Evolutionary conservation across 345 rosid genomes (phyloP).

Genomic region (Syzygium grande): DNA sequence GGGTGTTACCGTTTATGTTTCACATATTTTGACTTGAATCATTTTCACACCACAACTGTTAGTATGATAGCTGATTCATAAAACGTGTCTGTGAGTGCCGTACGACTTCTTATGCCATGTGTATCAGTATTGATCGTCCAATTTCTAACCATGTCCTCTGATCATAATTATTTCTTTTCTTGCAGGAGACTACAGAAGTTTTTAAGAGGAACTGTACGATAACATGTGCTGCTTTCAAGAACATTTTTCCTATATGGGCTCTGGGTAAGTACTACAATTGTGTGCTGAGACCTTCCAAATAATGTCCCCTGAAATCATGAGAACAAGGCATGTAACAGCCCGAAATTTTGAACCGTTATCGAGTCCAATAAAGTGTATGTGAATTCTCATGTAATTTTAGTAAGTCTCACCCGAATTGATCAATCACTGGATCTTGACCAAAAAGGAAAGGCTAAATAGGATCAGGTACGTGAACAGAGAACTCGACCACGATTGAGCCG

Average conservation of each 20-base stretch:
- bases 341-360: too few species aligned
- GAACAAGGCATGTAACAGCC: neutral
- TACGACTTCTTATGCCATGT: neutral
- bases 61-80: neutral
- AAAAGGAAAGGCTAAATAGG: too few species aligned
- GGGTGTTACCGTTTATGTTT: neutral
- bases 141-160: neutral
- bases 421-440: too few species aligned
- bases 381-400: too few species aligned
- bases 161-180: neutral
- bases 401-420: too few species aligned
- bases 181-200: constrained; percentile 1
- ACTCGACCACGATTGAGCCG: too few species aligned
- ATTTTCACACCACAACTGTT: neutral
- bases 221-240: neutral
- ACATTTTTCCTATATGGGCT: constrained; percentile 8
- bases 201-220: constrained; percentile 5
- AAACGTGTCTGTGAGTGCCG: neutral
- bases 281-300: neutral
- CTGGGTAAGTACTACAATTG: neutral
- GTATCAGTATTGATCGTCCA: neutral
- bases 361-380: too few species aligned
- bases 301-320: neutral
- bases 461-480: too few species aligned
- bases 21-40: neutral